Conservation (phyloP, 2,329 filamentous ascomycete genomes). For the Trichoderma oligosporum region DNA sequence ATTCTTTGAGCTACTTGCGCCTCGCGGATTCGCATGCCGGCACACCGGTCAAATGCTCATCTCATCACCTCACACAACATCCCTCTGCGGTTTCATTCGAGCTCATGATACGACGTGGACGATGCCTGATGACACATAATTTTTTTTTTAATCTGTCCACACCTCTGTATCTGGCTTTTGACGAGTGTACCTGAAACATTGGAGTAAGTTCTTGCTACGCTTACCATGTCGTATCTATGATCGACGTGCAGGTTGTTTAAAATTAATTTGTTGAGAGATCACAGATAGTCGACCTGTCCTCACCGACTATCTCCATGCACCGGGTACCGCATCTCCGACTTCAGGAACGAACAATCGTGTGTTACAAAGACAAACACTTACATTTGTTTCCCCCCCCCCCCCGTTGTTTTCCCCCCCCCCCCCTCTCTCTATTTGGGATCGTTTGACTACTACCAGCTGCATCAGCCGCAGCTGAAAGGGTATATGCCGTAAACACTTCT, state of each 20-base stretch:
- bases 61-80: slow-evolving; percentile 8
- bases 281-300: background rate
- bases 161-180: background rate
- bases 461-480: slow-evolving; percentile 10
- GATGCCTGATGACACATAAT: background rate
- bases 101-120: background rate
- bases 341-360: background rate
- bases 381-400: too few relatives aligned
- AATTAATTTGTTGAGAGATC: background rate
- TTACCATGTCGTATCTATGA: background rate
- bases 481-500: background rate
- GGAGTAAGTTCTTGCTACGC: background rate
- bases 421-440: too few relatives aligned
- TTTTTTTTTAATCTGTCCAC: background rate
- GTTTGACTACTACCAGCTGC: too few relatives aligned
- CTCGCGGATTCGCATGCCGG: background rate
- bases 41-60: slow-evolving; percentile 2
- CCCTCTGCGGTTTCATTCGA: slow-evolving; percentile 3
- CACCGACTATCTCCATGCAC: slow-evolving; percentile 1
- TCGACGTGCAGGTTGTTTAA: background rate
- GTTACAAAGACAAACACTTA: too few relatives aligned
- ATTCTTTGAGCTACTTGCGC: background rate
- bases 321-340: background rate
- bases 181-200: background rate
- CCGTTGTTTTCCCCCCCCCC: too few relatives aligned